These are phyloP conservation scores for Myriosclerotinia scirpicola DNA, from an alignment of 2,329 filamentous ascomycete genomes.

Conservation along the genomic window DNA sequence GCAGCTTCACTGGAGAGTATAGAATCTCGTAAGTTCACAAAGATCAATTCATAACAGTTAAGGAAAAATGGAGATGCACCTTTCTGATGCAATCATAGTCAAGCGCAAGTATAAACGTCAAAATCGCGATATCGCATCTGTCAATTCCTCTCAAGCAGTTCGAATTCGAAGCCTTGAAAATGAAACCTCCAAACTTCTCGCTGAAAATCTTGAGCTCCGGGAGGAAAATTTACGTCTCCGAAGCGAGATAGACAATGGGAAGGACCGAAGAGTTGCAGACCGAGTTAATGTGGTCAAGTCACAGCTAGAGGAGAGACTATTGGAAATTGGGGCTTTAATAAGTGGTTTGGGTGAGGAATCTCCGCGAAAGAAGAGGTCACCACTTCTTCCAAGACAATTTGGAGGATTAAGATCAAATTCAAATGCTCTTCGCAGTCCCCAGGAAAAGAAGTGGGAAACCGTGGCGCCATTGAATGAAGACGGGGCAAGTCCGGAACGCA, in stretches of 20 bases:
- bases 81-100: slow-evolving; percentile 50
- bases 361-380: slow-evolving; percentile 50
- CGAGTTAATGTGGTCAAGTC: slow-evolving; percentile 68
- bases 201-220: slow-evolving; percentile 75
- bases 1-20: slow-evolving; percentile 66
- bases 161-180: slow-evolving; percentile 75
- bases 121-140: slow-evolving; percentile 79
- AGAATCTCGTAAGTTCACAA: slow-evolving; percentile 62
- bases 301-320: slow-evolving; percentile 69
- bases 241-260: slow-evolving; percentile 63
- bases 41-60: background rate
- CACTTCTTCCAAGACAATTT: slow-evolving; percentile 42
- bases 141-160: slow-evolving; percentile 74
- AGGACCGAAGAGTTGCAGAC: slow-evolving; percentile 59
- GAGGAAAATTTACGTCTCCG: slow-evolving; percentile 70
- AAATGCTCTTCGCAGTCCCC: slow-evolving; percentile 47
- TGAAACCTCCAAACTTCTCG: slow-evolving; percentile 70
- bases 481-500: slow-evolving; percentile 49
- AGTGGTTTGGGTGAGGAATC: slow-evolving; percentile 63
- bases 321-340: slow-evolving; percentile 67
- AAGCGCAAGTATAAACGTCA: slow-evolving; percentile 78
- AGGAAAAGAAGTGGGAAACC: slow-evolving; percentile 56
- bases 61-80: slow-evolving; percentile 12
- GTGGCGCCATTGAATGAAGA: slow-evolving; percentile 25
- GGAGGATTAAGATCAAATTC: slow-evolving; percentile 38